phyloP scores from a whole-genome alignment of 495 filamentous ascomycete species.

The Neurospora pannonica region DNA sequence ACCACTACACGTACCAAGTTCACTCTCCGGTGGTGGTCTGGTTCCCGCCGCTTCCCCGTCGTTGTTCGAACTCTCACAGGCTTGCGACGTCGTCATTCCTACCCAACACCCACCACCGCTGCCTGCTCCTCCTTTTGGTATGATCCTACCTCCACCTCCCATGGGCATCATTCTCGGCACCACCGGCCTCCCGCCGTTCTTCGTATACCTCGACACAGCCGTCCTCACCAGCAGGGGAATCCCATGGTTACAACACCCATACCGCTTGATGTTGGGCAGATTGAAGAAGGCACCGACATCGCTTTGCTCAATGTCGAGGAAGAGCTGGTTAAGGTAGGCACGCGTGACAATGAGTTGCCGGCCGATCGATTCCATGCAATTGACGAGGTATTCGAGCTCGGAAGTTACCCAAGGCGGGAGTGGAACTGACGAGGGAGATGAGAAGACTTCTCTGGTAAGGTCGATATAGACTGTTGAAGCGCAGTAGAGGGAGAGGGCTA shows the following conservation, averaged over 20 bases:
- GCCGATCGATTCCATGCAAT: slow-evolving; percentile 28
- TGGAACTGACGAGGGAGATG: slow-evolving; percentile 20
- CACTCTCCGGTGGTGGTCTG: neutral
- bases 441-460: slow-evolving; percentile 23
- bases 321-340: slow-evolving; percentile 30
- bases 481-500: slow-evolving; percentile 33
- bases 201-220: slow-evolving; percentile 18
- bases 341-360: slow-evolving; percentile 28
- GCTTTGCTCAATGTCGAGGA: slow-evolving; percentile 30
- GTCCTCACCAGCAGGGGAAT: slow-evolving; percentile 32
- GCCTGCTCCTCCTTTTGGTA: neutral
- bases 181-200: neutral
- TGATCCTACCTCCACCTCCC: neutral
- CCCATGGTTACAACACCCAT: slow-evolving; percentile 11
- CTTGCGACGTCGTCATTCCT: neutral
- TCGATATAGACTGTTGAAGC: slow-evolving; percentile 32
- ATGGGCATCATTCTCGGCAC: neutral
- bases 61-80: neutral
- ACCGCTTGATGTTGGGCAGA: neutral
- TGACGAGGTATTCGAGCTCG: slow-evolving; percentile 32
- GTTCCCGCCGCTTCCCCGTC: neutral
- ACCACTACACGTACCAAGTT: neutral
- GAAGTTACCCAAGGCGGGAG: slow-evolving; percentile 2
- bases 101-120: neutral
- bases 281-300: slow-evolving; percentile 15